A percentile compares a stretch with the other conserved stretches of the same genome.
Evolutionary conservation across 2,329 filamentous ascomycete genomes (phyloP).

Genomic region (Cordyceps cateniannulata): DNA sequence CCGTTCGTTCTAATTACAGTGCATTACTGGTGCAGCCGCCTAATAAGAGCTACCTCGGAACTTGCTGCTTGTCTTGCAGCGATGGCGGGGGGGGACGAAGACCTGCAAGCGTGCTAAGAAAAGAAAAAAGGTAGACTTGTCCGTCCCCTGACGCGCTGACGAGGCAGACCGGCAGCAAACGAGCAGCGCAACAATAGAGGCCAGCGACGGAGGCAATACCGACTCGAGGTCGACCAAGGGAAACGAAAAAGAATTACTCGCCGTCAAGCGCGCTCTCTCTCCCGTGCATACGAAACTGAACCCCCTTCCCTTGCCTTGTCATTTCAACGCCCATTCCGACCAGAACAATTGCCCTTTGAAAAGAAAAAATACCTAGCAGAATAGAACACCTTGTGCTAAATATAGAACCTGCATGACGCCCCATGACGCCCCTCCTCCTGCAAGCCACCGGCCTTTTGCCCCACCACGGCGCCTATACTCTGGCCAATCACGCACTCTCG

Average conservation of each 20-base stretch:
- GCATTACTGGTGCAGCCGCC: neutral
- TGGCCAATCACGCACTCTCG: neutral
- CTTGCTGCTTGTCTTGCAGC: neutral
- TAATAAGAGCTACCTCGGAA: neutral
- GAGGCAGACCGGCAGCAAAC: neutral
- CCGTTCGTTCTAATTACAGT: constrained; percentile 11
- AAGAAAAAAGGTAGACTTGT: neutral
- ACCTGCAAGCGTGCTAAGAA: neutral
- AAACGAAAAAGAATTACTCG: neutral
- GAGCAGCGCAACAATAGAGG: neutral
- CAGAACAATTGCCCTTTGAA: neutral
- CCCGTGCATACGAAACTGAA: neutral
- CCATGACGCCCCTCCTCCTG: neutral
- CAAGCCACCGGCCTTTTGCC: constrained; percentile 1
- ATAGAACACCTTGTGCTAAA: neutral
- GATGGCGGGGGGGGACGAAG: neutral
- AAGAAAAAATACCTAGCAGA: neutral
- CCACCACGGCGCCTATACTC: constrained; percentile 3
- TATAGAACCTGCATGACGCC: neutral
- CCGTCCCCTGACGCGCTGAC: neutral
- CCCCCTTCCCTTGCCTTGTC: too few species aligned
- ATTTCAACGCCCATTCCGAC: neutral
- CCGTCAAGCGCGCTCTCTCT: neutral
- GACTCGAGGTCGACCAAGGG: too few species aligned
- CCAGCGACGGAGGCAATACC: too few species aligned